A percentile compares a stretch with the other conserved stretches of the same genome.
Evolutionary conservation across 2,329 filamentous ascomycete genomes (phyloP).

Genomic region (Neopestalotiopsis sp.): DNA sequence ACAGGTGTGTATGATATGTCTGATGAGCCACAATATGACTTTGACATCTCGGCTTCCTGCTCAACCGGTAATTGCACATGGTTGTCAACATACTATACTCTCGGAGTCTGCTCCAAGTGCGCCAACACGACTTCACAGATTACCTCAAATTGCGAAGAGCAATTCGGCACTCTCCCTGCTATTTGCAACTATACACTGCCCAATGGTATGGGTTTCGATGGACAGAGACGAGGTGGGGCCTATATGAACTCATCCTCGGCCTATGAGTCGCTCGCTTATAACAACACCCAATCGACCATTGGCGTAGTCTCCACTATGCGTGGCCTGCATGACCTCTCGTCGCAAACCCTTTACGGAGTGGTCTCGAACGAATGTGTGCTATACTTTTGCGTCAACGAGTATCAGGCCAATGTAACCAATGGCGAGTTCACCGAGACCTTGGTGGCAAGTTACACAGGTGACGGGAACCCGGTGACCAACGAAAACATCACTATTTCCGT

Average conservation of each 20-base stretch:
- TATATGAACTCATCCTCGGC: slow-evolving; percentile 19
- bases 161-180: neutral
- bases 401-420: slow-evolving; percentile 18
- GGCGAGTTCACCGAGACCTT: slow-evolving; percentile 19
- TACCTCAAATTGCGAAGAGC: slow-evolving; percentile 7
- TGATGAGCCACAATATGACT: slow-evolving; percentile 17
- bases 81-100: slow-evolving; percentile 20
- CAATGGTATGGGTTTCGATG: slow-evolving; percentile 17
- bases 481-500: slow-evolving; percentile 21
- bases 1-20: slow-evolving; percentile 20
- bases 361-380: slow-evolving; percentile 22
- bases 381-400: slow-evolving; percentile 23
- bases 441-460: slow-evolving; percentile 8
- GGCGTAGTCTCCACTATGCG: slow-evolving; percentile 18
- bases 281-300: slow-evolving; percentile 20
- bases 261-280: slow-evolving; percentile 17
- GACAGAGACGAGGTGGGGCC: neutral
- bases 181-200: slow-evolving; percentile 19
- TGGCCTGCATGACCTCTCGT: slow-evolving; percentile 17
- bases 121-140: slow-evolving; percentile 22
- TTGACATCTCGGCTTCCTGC: slow-evolving; percentile 14
- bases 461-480: neutral
- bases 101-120: slow-evolving; percentile 22
- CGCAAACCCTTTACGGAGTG: slow-evolving; percentile 13
- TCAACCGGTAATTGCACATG: slow-evolving; percentile 22